Conservation (phyloP, 2,329 filamentous ascomycete species). For the Talaromyces verruculosus region DNA sequence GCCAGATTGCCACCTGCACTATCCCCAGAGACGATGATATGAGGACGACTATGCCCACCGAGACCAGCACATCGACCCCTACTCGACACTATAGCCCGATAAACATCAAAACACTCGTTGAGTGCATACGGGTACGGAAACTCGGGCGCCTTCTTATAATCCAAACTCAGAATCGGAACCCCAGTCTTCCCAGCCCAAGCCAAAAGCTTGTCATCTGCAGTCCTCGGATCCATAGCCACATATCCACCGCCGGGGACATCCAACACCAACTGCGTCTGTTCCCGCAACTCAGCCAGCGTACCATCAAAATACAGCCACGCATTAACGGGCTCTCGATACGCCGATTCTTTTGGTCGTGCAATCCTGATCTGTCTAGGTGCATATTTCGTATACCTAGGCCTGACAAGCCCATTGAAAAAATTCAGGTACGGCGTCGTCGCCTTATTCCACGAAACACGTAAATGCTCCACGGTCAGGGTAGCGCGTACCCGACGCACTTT, state of each 20-base stretch:
- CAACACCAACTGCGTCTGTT: slow-evolving; percentile 75
- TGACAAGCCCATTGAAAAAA: slow-evolving; percentile 68
- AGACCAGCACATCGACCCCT: slow-evolving; percentile 75
- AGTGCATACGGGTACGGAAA: slow-evolving; percentile 81
- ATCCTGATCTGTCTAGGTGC: slow-evolving; percentile 81
- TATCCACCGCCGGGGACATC: slow-evolving; percentile 95
- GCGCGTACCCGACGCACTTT: slow-evolving; percentile 90
- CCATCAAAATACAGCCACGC: slow-evolving; percentile 96
- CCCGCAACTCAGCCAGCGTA: slow-evolving; percentile 71
- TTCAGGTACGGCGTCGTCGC: slow-evolving; percentile 81
- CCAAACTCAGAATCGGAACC: slow-evolving; percentile 83
- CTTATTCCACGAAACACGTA: slow-evolving; percentile 95
- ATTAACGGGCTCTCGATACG: slow-evolving; percentile 77
- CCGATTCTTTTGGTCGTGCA: slow-evolving; percentile 72
- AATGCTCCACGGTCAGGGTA: slow-evolving; percentile 82
- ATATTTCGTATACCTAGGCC: slow-evolving; percentile 78
- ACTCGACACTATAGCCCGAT: slow-evolving; percentile 69
- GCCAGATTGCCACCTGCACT: slow-evolving; percentile 81
- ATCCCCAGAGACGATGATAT: slow-evolving; percentile 73
- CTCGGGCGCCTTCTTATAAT: slow-evolving; percentile 86
- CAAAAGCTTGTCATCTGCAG: slow-evolving; percentile 89
- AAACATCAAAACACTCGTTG: slow-evolving; percentile 85
- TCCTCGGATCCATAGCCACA: slow-evolving; percentile 93
- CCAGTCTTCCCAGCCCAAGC: slow-evolving; percentile 88
- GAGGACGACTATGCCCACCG: slow-evolving; percentile 64